Conservation (phyloP, 2,329 filamentous ascomycete genomes). For the Spiromastix sp. region DNA sequence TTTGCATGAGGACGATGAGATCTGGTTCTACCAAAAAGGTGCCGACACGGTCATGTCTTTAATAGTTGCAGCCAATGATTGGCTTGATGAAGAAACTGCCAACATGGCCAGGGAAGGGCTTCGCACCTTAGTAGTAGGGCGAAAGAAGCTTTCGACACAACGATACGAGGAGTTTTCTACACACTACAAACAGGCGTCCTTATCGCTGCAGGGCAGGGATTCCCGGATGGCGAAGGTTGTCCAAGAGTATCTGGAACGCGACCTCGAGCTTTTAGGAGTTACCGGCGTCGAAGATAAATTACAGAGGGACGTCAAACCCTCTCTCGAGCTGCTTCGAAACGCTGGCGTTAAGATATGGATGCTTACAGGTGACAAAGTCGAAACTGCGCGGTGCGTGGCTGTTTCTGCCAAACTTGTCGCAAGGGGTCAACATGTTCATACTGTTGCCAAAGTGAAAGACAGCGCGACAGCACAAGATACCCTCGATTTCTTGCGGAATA, state of each 20-base stretch:
- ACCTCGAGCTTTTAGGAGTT: slow-evolving; percentile 88
- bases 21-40: slow-evolving; percentile 98
- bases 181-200: slow-evolving; percentile 66
- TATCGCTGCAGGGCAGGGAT: slow-evolving; percentile 73
- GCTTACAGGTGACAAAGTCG: slow-evolving; percentile 96
- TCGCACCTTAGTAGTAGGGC: slow-evolving; percentile 87
- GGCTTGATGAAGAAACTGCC: slow-evolving; percentile 97
- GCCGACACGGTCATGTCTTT: slow-evolving; percentile 97
- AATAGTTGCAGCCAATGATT: slow-evolving; percentile 92
- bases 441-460: slow-evolving; percentile 71
- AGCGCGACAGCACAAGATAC: slow-evolving; percentile 80
- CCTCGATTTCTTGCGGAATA: slow-evolving; percentile 77
- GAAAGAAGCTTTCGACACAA: slow-evolving; percentile 67
- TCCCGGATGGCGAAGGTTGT: slow-evolving; percentile 70
- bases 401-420: slow-evolving; percentile 90
- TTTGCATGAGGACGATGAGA: slow-evolving; percentile 56
- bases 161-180: slow-evolving; percentile 73
- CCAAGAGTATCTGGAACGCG: slow-evolving; percentile 69
- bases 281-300: slow-evolving; percentile 97
- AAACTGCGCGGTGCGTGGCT: slow-evolving; percentile 92
- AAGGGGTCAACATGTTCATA: slow-evolving; percentile 91
- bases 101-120: slow-evolving; percentile 98
- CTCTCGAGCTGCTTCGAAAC: slow-evolving; percentile 86
- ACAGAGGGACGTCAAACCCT: slow-evolving; percentile 90
- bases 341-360: slow-evolving; percentile 99